Conservation (phyloP, 2,329 filamentous ascomycete species). For the Penicillium thymicola region DNA sequence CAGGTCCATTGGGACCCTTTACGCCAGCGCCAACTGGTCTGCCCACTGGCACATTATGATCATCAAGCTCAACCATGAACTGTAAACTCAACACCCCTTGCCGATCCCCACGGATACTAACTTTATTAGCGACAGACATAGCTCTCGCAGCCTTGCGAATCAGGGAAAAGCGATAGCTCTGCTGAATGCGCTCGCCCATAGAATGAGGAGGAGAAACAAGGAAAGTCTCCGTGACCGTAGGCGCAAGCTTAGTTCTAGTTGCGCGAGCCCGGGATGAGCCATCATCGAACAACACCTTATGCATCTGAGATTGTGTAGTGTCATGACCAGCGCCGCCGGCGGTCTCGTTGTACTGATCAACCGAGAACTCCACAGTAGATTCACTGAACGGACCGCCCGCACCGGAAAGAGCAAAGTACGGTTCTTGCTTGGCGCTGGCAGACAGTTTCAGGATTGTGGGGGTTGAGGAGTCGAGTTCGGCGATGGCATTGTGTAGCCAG, state of each 20-base stretch:
- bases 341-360: conserved; percentile 39
- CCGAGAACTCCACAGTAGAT: conserved; percentile 59
- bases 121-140: conserved; percentile 91
- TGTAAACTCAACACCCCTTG: conserved; percentile 92
- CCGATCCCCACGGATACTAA: conserved; percentile 81
- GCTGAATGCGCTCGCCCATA: conserved; percentile 60
- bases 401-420: conserved; percentile 72
- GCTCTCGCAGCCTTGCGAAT: conserved; percentile 82
- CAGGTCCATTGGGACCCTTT: conserved; percentile 26
- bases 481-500: conserved; percentile 52
- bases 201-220: conserved; percentile 56
- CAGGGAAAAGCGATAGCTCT: conserved; percentile 83
- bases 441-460: conserved; percentile 69
- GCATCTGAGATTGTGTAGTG: conserved; percentile 19
- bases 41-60: conserved; percentile 38
- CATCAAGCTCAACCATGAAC: conserved; percentile 89
- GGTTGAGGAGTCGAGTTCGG: conserved; percentile 59
- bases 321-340: conserved; percentile 19
- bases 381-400: conserved; percentile 57
- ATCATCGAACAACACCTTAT: conserved; percentile 37
- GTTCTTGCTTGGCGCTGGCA: conserved; percentile 57
- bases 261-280: conserved; percentile 33
- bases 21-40: conserved; percentile 23
- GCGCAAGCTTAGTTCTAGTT: conserved; percentile 37
- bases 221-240: conserved; percentile 51